Base-by-base conservation (phyloP, 2,329 filamentous ascomycete species). In the Cadophora malorum region DNA sequence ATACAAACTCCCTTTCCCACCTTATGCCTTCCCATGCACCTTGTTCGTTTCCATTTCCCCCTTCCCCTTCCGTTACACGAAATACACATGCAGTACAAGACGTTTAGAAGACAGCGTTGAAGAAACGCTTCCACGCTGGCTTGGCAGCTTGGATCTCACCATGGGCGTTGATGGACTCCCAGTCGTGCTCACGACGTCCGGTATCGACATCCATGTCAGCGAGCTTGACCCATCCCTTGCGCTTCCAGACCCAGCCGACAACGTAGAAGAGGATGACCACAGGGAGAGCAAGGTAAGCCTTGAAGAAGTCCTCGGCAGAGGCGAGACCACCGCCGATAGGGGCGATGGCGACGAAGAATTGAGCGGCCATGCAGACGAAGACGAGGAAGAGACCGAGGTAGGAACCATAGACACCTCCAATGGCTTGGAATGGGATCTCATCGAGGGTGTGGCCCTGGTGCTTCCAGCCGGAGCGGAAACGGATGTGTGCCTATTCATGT, bases 361-460 rank as follows among this genome's bases (percentile, higher is more conserved):
- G 69, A 23, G 90, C 64, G 59, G 64, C 52, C 21, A 71, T 59
- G 53, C 64, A 63, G 49, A 71, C 16, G 90, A 83, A 66, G 74
- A 85, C 86, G 61, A 91, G 81, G 63, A 74, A 58, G 8, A 91
- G 79, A 25, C 89, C 88, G 16, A 90, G 52, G 76, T 81, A 90
- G 0, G 87, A 90, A 33, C 89, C 89, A 2, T 76, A 80, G 12
- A 90, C 81, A 66, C 89, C 89, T 59, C 85, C 83, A 49, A 83
- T 79, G 28, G 87, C 86, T 59, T 79, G 78, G 81, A 88, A 91
- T 1, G 88, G 86, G 8, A 91, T 84, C 75, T 89, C 86, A 16
- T 89, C 86, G 4, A 89, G 75, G 4, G 81, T 83, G 72, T 84
- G 86, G 45, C 87, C 87, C 60, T 88, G 82, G 25, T 77, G 10